Base-by-base conservation (phyloP, 148 eudicot species). In the Diospyros kaki region DNA sequence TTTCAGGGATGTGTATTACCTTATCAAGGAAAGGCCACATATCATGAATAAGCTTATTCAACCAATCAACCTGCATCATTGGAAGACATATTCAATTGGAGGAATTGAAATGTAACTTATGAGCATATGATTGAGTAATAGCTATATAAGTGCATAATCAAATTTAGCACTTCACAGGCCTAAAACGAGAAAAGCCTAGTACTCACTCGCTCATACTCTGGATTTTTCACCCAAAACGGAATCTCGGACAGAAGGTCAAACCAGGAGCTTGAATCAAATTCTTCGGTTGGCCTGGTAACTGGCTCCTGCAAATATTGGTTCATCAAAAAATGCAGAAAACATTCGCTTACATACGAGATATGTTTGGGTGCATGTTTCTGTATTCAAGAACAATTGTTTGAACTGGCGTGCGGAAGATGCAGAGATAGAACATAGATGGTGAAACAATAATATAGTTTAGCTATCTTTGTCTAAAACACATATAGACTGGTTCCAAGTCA, bases 11-110 rank as follows among this genome's bases (percentile, higher is more conserved):
- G 15, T 4, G 45, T 58, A 9, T 46, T 61, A 83, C 89, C 86
- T 86, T 86, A 38, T 83, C 81, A 76, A 86, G 78, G 66, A 76
- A 79, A 62, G 89, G 89, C 89, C 86, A 86, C 83, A 77, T 78
- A 62, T 71, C 67, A 58, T 38, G 45, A 17, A 81, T 68, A 50
- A 79, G 72, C 67, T 67, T 69, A 73, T 83, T 86, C 62, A 83
- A 79, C 89, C 86, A 86, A 68, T 81, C 80, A 39, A 81, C 85
- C 89, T 86, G 74, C 81, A 80, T 28, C 12, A 50, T 58, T 74
- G 10, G 45, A 5, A 74, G 69, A 52, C 51, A 73, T 8, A n/a
- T 14, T 74, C 15, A 68, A 55, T 43, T 73, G 40, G 2, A n/a
- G 39, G 14, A 15, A 66, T 1, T 43, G 52, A 66, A 66, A 66